Base-by-base conservation (phyloP, 1,139 yeast genomes). In the Lodderomyces jiufengensis region DNA sequence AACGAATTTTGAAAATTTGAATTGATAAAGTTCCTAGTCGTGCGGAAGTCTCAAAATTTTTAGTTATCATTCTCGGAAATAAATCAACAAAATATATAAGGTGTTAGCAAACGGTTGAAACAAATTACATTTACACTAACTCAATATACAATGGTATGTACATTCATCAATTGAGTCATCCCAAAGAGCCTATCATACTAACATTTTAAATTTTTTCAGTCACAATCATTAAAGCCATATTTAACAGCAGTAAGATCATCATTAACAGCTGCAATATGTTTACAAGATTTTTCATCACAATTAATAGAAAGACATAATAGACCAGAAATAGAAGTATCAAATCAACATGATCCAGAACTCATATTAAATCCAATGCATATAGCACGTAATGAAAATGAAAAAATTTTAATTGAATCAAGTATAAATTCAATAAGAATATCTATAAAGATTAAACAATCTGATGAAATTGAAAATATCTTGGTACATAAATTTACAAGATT, bases 251-350 rank as follows among this genome's bases (percentile, higher is more conserved):
- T 92, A 21, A 82, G 98, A 59, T 78, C 85, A 41, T 88, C 98
- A 20, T 74, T 92, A 50, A 87, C 95, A 12, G 97, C 97, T 8
- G 96, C 97, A n/a, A 73, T 92, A 36, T 87, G 96, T 51, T 70
- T 92, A 47, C 95, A 90, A 55, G 92, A 90, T 65, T 94, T 94
- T 60, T 84, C 97, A 16, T 90, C 97, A 9, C 96, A 90, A 60
- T 76, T 85, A 42, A 96, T 85, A 11, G 99, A 92, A 66, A 83
- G 99, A 62, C 98, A 92, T 69, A 92, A 92, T 64, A 78, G 94
- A 46, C 99, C 99, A 4, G 99, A 92, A 60, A 83, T 92, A 34
- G 99, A 92, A 61, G 92, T 85, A 30, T 78, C 73, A 42, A 61
- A 63, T 47, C 55, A 66, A 16, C 73, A 67, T 43, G 80, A 83